Percentiles rank a stretch among this genome's conserved stretches.
phyloP scores from a whole-genome alignment of 2,329 filamentous ascomycete genomes.

The Fusarium sp. region DNA sequence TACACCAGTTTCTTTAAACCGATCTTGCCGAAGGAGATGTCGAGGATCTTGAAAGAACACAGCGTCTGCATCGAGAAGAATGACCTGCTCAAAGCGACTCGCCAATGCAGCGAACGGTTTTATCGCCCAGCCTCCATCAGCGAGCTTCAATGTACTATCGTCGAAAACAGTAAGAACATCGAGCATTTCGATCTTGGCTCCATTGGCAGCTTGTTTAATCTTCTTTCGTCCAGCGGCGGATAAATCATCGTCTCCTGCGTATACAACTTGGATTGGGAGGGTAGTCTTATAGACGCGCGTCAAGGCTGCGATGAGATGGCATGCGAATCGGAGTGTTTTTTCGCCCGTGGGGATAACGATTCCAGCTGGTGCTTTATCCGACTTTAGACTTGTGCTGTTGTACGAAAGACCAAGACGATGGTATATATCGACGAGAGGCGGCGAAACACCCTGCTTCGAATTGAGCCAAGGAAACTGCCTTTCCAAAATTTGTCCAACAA shows the following conservation, averaged over 20 bases:
- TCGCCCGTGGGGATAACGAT: conserved; percentile 53
- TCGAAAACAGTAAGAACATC: conserved; percentile 51
- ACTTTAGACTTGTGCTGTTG: conserved; percentile 7
- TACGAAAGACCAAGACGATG: conserved; percentile 20
- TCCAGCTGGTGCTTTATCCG: conserved; percentile 38
- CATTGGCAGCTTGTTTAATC: conserved; percentile 37
- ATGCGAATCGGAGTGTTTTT: conserved; percentile 50
- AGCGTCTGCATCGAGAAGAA: conserved; percentile 55
- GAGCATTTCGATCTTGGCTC: conserved; percentile 46
- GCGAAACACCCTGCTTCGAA: conserved; percentile 5
- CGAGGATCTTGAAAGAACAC: conserved; percentile 54
- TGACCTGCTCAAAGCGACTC: conserved; percentile 52
- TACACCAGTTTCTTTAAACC: conserved; percentile 50
- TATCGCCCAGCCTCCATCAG: conserved; percentile 53
- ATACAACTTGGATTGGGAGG: conserved; percentile 53
- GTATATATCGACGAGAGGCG: conserved; percentile 27
- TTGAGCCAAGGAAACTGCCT: conserved; percentile 46
- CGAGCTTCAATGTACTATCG: conserved; percentile 47
- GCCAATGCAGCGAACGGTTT: conserved; percentile 56
- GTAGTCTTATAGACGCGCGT: conserved; percentile 46
- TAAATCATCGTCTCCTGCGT: conserved; percentile 52
- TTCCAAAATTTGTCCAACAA: neutral
- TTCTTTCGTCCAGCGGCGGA: conserved; percentile 39
- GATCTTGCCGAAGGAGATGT: conserved; percentile 48
- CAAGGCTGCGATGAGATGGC: conserved; percentile 51